These are phyloP conservation scores for Sapria himalayana DNA, from an alignment of 345 rosid genomes.

Conservation along the genomic window DNA sequence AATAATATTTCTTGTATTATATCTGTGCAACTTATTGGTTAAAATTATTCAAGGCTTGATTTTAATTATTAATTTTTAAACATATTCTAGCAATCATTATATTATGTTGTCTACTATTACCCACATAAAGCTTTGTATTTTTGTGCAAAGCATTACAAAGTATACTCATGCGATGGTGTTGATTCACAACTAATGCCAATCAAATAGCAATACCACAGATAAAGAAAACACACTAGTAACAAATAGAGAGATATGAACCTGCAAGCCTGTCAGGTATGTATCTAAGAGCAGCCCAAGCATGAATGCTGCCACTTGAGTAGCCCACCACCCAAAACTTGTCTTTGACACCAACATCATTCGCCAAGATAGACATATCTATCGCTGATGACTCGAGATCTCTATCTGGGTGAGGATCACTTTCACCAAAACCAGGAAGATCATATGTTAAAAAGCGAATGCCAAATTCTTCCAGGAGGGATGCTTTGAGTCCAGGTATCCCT, in stretches of 20 bases:
- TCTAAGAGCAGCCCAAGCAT: constrained; percentile 61
- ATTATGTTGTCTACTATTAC: too few species aligned
- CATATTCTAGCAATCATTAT: too few species aligned
- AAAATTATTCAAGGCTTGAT: too few species aligned
- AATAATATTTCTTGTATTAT: too few species aligned
- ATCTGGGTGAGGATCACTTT: constrained; percentile 45
- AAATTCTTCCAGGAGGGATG: constrained; percentile 43
- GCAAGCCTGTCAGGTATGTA: constrained; percentile 42
- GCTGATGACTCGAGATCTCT: constrained; percentile 53
- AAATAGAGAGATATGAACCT: constrained; percentile 13
- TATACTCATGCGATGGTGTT: too few species aligned
- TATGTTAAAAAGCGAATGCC: constrained; percentile 38
- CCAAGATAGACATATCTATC: constrained; percentile 27
- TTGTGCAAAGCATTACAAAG: too few species aligned
- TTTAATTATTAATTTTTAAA: too few species aligned
- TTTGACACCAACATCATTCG: constrained; percentile 22
- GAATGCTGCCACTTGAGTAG: constrained; percentile 39
- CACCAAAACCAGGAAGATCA: constrained; percentile 75
- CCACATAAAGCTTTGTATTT: too few species aligned
- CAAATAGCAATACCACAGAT: too few species aligned
- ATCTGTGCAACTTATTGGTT: too few species aligned
- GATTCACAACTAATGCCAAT: too few species aligned
- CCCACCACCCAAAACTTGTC: constrained; percentile 59
- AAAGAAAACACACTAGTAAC: too few species aligned
- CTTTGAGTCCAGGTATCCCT: constrained; percentile 55